These are phyloP conservation scores for Eimeria tenella DNA, from an alignment of 169 alveolate genomes.

Conservation along the genomic window DNA sequence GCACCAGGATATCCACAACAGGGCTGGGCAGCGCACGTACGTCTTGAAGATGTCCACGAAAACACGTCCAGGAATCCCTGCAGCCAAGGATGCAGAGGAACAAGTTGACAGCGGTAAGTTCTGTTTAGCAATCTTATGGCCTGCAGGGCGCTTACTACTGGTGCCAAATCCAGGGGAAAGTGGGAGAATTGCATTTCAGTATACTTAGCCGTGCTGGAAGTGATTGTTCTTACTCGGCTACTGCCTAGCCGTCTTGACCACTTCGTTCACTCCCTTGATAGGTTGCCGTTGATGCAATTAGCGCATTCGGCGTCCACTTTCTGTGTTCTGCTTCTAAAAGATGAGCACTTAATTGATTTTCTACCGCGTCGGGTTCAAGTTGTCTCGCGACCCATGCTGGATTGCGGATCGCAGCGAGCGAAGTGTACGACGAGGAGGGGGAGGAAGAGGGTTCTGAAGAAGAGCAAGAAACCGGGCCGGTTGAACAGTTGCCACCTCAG, in stretches of 20 bases:
- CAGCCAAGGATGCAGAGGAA: slow-evolving; percentile 66
- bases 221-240: not conserved
- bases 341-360: no score
- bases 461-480: slow-evolving; percentile 5
- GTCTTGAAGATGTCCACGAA: slow-evolving; percentile 19
- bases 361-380: no score
- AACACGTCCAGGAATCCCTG: slow-evolving; percentile 18
- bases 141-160: no score
- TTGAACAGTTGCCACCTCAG: not conserved
- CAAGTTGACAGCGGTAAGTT: slow-evolving; percentile 63
- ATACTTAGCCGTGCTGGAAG: no score
- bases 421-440: slow-evolving; percentile 46
- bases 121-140: not conserved
- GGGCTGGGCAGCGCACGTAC: no score
- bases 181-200: no score
- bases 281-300: not conserved
- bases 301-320: not conserved
- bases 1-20: no score
- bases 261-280: not conserved
- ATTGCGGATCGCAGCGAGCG: not conserved
- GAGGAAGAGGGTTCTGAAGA: slow-evolving; percentile 25
- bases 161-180: no score
- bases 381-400: not conserved
- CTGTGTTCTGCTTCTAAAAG: not conserved
- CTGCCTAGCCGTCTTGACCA: not conserved